Evolutionary conservation across 2,329 filamentous ascomycete genomes (phyloP), one percentile per base, ranked within the genome.

Genomic region (Lomentospora prolificans): DNA sequence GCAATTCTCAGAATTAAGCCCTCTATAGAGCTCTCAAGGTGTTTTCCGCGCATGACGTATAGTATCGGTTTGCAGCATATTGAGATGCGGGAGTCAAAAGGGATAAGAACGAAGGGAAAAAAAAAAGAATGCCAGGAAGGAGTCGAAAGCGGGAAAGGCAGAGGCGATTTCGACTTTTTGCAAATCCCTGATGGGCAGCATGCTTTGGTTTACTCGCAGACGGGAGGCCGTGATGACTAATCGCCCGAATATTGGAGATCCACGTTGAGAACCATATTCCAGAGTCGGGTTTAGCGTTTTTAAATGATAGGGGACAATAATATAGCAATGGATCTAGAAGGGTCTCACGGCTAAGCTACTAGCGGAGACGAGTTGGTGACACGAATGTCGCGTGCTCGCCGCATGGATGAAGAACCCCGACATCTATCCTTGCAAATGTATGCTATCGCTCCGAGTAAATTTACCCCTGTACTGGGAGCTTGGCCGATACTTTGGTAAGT

Each of bases 401-500:
- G n/a, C n/a, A n/a, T n/a, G n/a, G n/a, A n/a, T n/a, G n/a, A n/a
- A n/a, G n/a, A n/a, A n/a, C n/a, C n/a, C n/a, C n/a, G n/a, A n/a
- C n/a, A n/a, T n/a, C n/a, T 14, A 50, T 53, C 28, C 39, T 54
- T 55, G 31, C 22, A 54, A 33, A 33, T n/a, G n/a, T n/a, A n/a
- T n/a, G n/a, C n/a, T n/a, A n/a, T n/a, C n/a, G n/a, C n/a, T n/a
- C n/a, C n/a, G n/a, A n/a, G n/a, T n/a, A 12, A 12, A 31, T 51
- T 55, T 36, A 52, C 33, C 14, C 14, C 7, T 31, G 39, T 7
- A 28, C 17, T 7, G 48, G 22, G 24, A 53, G 50, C 33, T 52
- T 56, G 6, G 28, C 55, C 19, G 48, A 44, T 53, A 65, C 65
- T 59, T 79, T 83, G 61, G 81, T 79, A 55, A 95, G 77, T 60